Conservation (phyloP, 495 filamentous ascomycete genomes). For the Collariella sp. region DNA sequence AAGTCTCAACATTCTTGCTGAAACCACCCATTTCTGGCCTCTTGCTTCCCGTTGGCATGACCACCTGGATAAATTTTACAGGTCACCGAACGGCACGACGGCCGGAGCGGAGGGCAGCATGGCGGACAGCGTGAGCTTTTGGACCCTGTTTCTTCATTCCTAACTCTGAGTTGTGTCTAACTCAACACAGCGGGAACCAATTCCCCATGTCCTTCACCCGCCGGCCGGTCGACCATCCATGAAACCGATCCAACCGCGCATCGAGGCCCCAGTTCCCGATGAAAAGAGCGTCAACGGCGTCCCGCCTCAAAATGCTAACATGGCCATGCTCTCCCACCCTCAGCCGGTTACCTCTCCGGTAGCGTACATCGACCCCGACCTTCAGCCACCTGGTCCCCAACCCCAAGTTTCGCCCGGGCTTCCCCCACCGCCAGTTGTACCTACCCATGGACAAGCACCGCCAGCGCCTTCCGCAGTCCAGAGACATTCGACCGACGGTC, state of each 20-base stretch:
- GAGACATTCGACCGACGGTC: conserved; percentile 19
- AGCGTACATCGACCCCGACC: conserved; percentile 16
- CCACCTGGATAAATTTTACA: conserved; percentile 35
- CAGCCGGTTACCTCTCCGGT: background rate
- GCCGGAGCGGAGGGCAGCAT: conserved; percentile 34
- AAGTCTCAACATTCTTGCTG: conserved; percentile 32
- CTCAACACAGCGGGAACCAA: conserved; percentile 20
- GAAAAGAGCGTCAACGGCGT: background rate
- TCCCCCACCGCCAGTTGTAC: background rate
- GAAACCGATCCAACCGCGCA: conserved; percentile 13
- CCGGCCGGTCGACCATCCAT: conserved; percentile 1
- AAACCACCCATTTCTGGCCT: conserved; percentile 39
- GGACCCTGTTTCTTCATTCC: background rate
- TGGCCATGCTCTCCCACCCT: conserved; percentile 2
- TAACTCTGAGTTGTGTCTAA: background rate
- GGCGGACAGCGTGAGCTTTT: conserved; percentile 37
- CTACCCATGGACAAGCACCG: background rate
- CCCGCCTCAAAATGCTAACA: conserved; percentile 1
- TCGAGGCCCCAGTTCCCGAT: conserved; percentile 4
- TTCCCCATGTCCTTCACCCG: conserved; percentile 27
- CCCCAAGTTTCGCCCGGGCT: background rate
- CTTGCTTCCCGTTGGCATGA: conserved; percentile 39
- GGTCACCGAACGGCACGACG: conserved; percentile 26
- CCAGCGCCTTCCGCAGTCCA: background rate
- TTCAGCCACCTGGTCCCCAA: conserved; percentile 13